Percentiles rank a stretch among this genome's conserved stretches.
Conservation (phyloP, 208 protist genomes). For the Phytomonas francai region DNA sequence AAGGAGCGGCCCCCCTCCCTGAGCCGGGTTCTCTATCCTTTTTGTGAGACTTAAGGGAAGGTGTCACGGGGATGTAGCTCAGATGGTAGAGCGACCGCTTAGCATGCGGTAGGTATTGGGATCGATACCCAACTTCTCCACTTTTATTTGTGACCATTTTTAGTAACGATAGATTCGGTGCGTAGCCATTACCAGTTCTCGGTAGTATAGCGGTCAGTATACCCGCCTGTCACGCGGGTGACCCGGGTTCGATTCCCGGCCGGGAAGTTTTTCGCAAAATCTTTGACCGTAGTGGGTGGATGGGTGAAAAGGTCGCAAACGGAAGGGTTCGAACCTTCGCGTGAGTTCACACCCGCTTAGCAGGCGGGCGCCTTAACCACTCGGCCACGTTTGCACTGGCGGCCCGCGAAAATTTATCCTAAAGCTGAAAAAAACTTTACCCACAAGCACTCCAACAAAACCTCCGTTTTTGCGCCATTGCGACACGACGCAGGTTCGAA, state of each 20-base stretch:
- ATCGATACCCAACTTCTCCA: conserved; percentile 92
- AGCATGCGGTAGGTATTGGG: conserved; percentile 91
- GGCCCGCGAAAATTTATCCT: no score
- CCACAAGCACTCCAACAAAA: no score
- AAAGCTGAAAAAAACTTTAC: no score
- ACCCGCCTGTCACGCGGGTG: conserved; percentile 38
- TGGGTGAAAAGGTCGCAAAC: conserved; percentile 74
- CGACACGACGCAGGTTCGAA: no score
- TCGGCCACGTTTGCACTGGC: conserved; percentile 83
- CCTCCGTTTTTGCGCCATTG: no score
- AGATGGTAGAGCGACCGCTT: conserved; percentile 92
- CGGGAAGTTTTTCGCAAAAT: conserved; percentile 24
- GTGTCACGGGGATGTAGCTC: conserved; percentile 87
- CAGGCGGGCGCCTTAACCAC: conserved; percentile 88
- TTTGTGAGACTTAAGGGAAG: no score
- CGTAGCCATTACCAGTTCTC: conserved; percentile 22
- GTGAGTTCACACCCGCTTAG: conserved; percentile 89
- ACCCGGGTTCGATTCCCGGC: conserved; percentile 42
- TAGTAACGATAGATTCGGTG: no score
- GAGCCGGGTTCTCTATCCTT: no score
- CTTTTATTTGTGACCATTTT: no score
- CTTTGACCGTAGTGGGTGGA: conserved; percentile 1
- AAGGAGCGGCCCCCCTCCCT: no score
- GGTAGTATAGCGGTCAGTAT: conserved; percentile 46
- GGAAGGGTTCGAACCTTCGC: conserved; percentile 88